Evolutionary conservation across 371 early-diverging fungal genomes (phyloP), one percentile per base, ranked within the genome.

Genomic region (Mortierella sp.): DNA sequence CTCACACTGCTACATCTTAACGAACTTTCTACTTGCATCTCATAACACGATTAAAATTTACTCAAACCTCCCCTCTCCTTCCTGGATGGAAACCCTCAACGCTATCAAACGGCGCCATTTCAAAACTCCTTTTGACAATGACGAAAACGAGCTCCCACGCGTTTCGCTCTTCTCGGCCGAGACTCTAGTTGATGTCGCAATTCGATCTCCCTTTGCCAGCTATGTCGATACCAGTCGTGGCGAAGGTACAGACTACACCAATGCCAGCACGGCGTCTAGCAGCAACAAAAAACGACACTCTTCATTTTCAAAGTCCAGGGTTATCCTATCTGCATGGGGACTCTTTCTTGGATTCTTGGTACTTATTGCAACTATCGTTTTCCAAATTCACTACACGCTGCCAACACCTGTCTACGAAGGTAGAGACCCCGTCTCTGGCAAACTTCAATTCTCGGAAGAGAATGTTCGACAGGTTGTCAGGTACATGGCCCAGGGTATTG

Each of bases 401-500:
- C 86, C 64, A 75, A 68, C 59, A 26, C 54, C 71, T 31, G 51
- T 62, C 58, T 40, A 62, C 37, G 64, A 63, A 26, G 69, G 65
- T 7, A 34, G 68, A 23, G 69, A 81, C 61, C 78, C 80, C 6
- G 54, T 64, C 1, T 83, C 85, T 17, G 83, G 86, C 10, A 42
- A 67, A 19, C 67, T 73, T 10, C 85, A 81, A 55, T 90, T 90
- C 61, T 90, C 89, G n/a, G 90, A 90, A 61, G 71, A 84, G 51
- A 89, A 87, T 62, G 89, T 88, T 12, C 74, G 87, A 31, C 65
- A 83, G 28, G 83, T 85, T 9, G 86, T 89, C 32, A 75, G 87
- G 2, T 82, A 86, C 63, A 70, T 90, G 47, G 83, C 86, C 31
- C 82, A 85, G 26, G 85, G 86, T 1, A 78, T 89, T 69, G 89